Evolutionary conservation across 2,329 filamentous ascomycete species (phyloP), one percentile per base, ranked within the genome.

Genomic region (Parasarocladium wereldwijsianum): DNA sequence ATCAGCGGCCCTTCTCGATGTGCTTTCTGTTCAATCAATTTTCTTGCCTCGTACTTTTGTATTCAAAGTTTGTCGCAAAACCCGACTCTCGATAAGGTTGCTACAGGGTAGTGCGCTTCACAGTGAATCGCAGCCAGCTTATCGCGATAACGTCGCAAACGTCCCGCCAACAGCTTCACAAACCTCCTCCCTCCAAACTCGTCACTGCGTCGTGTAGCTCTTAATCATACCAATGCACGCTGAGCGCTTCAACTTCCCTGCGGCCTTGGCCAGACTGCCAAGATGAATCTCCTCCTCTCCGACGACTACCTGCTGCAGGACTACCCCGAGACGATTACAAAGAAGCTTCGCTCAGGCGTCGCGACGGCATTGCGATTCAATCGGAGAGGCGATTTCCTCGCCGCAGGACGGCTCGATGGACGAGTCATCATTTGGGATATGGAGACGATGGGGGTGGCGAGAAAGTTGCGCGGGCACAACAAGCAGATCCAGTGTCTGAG

Each of bases 341-440:
- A 83, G 47, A 86, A 80, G 34, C 77, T 98, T 39, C 80, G 87
- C 29, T 73, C 66, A 24, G 70, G 71, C 16, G 70, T 77, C 54
- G 67, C 70, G 34, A 72, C 69, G 41, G 73, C 68, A 45, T 57
- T 76, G 37, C 83, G 87, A 40, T 98, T 98, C 66, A 94, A 87
- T 48, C 82, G 85, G 48, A 82, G 77, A 48, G 90, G 90, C 53
- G 87, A 98, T 55, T 86, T 90, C 44, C 75, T 98, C 38, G 90
- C 90, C 25, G 93, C 86, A 17, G 90, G 90, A 39, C 77, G 90
- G 48, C 82, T 85, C 37, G 90, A 98, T 57, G 90, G 90, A 41
- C 90, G 84, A 5, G 80, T 98, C 23, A 83, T 93, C 32, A 80
- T 98, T 26, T 98, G 93, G 67, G 90, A 98, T 49, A 73, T 96